Evolutionary conservation across 1,284 basidiomycete genomes (phyloP).

Genomic region (Marasmius oreades): DNA sequence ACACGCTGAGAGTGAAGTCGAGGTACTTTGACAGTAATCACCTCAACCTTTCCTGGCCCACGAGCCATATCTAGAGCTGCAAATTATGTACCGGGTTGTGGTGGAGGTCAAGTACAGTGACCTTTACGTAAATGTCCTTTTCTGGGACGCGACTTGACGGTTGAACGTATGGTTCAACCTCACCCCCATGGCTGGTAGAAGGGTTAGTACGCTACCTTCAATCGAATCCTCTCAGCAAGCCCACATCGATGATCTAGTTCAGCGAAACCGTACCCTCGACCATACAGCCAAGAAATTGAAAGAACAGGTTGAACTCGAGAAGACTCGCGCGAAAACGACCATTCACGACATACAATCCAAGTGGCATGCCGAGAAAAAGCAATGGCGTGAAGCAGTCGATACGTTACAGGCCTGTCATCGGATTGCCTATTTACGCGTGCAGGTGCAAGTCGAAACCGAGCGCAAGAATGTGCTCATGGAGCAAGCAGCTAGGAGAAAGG

Average conservation of each 20-base stretch:
- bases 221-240: conserved; percentile 55
- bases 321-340: conserved; percentile 39
- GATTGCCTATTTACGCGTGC: conserved; percentile 56
- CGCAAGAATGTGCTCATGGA: conserved; percentile 45
- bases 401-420: conserved; percentile 58
- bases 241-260: conserved; percentile 66
- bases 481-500: conserved; percentile 46
- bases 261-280: conserved; percentile 59
- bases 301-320: conserved; percentile 42
- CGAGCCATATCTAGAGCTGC: conserved; percentile 50
- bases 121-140: no score
- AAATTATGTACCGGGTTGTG: no score
- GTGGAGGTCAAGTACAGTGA: no score
- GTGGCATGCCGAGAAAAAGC: conserved; percentile 48
- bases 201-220: conserved; percentile 26
- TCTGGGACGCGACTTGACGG: neutral
- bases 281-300: conserved; percentile 50
- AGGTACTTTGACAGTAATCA: conserved; percentile 63
- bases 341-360: conserved; percentile 41
- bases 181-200: neutral
- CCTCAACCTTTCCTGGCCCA: conserved; percentile 41
- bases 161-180: no score
- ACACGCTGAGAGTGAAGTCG: conserved; percentile 71
- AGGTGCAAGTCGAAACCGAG: conserved; percentile 49
- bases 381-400: conserved; percentile 61